Percentiles rank a stretch among this genome's conserved stretches.
These are phyloP conservation scores for Picochlorum sp. DNA, from an alignment of 139 green algal genomes.

Conservation along the genomic window DNA sequence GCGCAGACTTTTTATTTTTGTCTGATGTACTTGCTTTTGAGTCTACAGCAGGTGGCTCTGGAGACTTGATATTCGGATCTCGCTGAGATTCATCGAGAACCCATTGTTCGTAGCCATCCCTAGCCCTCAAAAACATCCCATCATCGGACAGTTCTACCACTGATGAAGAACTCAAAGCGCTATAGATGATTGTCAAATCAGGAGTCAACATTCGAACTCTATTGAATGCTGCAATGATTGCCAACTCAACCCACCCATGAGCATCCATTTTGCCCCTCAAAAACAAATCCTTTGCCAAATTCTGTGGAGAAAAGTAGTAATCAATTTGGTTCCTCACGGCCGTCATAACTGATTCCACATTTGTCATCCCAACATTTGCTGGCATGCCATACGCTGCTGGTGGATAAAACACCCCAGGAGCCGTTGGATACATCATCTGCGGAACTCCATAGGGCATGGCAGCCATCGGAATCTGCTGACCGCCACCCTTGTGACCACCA, in stretches of 20 bases:
- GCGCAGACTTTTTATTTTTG: slow-evolving; percentile 1
- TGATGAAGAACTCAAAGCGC: slow-evolving; percentile 19
- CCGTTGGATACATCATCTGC: slow-evolving; percentile 25
- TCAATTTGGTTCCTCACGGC: slow-evolving; percentile 80
- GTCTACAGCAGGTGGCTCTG: slow-evolving; percentile 11
- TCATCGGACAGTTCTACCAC: slow-evolving; percentile 52
- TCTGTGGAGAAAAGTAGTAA: slow-evolving; percentile 95
- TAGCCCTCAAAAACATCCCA: slow-evolving; percentile 38
- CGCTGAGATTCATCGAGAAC: slow-evolving; percentile 55
- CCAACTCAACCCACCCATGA: slow-evolving; percentile 81
- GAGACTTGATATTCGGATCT: slow-evolving; percentile 25
- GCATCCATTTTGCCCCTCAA: slow-evolving; percentile 89
- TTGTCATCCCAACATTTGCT: slow-evolving; percentile 7
- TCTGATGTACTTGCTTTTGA: neutral
- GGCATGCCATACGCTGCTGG: slow-evolving; percentile 41
- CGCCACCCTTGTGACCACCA: neutral
- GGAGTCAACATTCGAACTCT: slow-evolving; percentile 84
- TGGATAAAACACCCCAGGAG: slow-evolving; percentile 62
- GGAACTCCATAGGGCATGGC: neutral
- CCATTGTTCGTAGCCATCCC: slow-evolving; percentile 57
- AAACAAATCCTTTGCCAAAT: slow-evolving; percentile 91
- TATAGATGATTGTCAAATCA: slow-evolving; percentile 66
- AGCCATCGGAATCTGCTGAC: slow-evolving; percentile 1
- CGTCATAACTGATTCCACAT: slow-evolving; percentile 32
- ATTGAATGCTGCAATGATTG: slow-evolving; percentile 83